A percentile compares a stretch with the other conserved stretches of the same genome.
Evolutionary conservation across 2,329 filamentous ascomycete species (phyloP).

Genomic region (Xylariomycetidae sp.): DNA sequence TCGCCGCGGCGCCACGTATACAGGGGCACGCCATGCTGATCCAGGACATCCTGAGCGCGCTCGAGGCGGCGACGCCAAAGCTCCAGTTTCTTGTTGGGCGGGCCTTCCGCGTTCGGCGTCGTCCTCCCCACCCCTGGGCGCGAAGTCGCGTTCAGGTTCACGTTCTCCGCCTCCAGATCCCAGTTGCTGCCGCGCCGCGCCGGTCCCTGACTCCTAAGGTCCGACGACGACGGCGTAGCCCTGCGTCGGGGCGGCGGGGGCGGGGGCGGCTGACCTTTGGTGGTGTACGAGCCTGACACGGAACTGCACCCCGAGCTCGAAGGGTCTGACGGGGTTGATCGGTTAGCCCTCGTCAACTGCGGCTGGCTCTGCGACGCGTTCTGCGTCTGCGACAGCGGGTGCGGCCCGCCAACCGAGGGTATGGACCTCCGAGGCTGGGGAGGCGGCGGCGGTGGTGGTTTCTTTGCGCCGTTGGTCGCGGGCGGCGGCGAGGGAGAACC

Average conservation of each 20-base stretch:
- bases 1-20: conserved; percentile 68
- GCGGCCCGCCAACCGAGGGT: conserved; percentile 16
- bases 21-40: conserved; percentile 59
- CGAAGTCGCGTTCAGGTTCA: no score
- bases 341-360: not conserved
- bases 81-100: conserved; percentile 59
- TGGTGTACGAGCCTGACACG: conserved; percentile 7
- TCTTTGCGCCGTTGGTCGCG: conserved; percentile 9
- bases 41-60: conserved; percentile 56
- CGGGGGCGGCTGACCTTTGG: conserved; percentile 23
- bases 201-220: no score
- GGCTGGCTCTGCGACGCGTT: conserved; percentile 29
- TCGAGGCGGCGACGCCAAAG: conserved; percentile 65
- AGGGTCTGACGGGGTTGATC: no score
- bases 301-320: no score
- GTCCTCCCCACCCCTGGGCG: conserved; percentile 9
- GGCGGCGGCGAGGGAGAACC: conserved; percentile 27
- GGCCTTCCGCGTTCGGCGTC: conserved; percentile 13
- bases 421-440: conserved; percentile 30
- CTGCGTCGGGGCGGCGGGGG: conserved; percentile 43
- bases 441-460: conserved; percentile 29
- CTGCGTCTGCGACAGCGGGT: conserved; percentile 35
- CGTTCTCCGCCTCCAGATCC: no score
- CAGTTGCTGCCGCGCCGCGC: no score
- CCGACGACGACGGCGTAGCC: conserved; percentile 32